A percentile compares a stretch with the other conserved stretches of the same genome.
Evolutionary conservation across 1,284 basidiomycete genomes (phyloP).

Genomic region (Sutorius eximius): DNA sequence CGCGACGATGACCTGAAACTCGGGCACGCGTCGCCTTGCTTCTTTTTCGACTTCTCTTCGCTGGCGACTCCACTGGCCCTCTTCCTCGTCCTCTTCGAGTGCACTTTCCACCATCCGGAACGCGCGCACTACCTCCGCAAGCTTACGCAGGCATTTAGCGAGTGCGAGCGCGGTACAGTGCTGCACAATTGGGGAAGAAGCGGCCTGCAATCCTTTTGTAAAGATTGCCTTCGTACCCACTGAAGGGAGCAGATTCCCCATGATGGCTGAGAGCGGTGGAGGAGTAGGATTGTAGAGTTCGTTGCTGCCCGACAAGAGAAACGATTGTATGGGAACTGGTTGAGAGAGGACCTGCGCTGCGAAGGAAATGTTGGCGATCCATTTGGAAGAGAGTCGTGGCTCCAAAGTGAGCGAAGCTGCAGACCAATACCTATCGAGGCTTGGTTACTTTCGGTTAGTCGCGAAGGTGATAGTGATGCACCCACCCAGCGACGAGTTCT

Average conservation of each 20-base stretch:
- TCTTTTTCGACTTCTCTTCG: constrained; percentile 71
- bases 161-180: constrained; percentile 79
- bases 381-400: constrained; percentile 83
- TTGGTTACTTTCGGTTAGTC: neutral
- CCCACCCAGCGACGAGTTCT: constrained; percentile 78
- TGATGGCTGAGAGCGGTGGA: constrained; percentile 65
- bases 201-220: constrained; percentile 74
- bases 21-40: constrained; percentile 75
- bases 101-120: constrained; percentile 53
- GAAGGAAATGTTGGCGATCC: constrained; percentile 87
- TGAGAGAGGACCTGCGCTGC: constrained; percentile 77
- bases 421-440: constrained; percentile 66
- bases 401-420: constrained; percentile 77
- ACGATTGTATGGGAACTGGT: constrained; percentile 65
- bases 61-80: constrained; percentile 70
- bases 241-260: constrained; percentile 78
- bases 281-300: constrained; percentile 62
- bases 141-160: constrained; percentile 72
- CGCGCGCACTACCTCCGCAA: constrained; percentile 51
- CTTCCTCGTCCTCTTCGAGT: constrained; percentile 61
- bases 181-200: constrained; percentile 69
- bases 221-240: constrained; percentile 67
- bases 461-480: constrained; percentile 11
- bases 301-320: constrained; percentile 45
- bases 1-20: constrained; percentile 79